These are phyloP conservation scores for Thozetella sp. DNA, from an alignment of 495 filamentous ascomycete genomes.

Conservation along the genomic window DNA sequence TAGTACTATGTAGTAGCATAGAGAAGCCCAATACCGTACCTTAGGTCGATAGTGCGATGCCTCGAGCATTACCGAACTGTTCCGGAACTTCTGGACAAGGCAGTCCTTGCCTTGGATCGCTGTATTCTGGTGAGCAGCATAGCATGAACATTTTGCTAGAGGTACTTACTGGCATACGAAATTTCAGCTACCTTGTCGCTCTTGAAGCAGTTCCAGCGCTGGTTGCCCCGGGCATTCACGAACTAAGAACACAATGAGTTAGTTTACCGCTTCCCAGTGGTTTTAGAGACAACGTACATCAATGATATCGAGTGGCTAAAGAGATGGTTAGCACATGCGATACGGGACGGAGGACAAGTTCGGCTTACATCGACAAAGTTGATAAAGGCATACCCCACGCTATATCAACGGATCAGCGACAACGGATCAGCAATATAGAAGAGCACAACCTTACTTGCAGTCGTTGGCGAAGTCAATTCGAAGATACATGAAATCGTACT, in stretches of 20 bases:
- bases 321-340: conserved; percentile 31
- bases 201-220: conserved; percentile 81
- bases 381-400: conserved; percentile 97
- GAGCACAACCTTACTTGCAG: conserved; percentile 69
- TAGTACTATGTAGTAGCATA: neutral
- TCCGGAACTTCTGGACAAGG: conserved; percentile 91
- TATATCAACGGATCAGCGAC: conserved; percentile 40
- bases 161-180: conserved; percentile 84
- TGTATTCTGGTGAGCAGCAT: conserved; percentile 29
- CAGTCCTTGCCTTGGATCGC: conserved; percentile 91
- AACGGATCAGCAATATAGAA: neutral
- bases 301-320: conserved; percentile 73
- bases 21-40: conserved; percentile 40
- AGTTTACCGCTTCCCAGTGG: neutral
- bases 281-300: conserved; percentile 49
- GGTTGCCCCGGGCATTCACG: conserved; percentile 68
- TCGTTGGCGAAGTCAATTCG: conserved; percentile 90
- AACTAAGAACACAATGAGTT: conserved; percentile 60
- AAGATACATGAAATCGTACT: conserved; percentile 94
- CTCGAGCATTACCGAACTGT: conserved; percentile 93
- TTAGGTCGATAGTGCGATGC: conserved; percentile 80
- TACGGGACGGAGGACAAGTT: neutral
- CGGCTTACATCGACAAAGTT: conserved; percentile 81
- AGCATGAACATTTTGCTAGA: neutral
- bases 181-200: conserved; percentile 86